Conservation (phyloP, 208 protist genomes). For the Phytomonas serpens region DNA sequence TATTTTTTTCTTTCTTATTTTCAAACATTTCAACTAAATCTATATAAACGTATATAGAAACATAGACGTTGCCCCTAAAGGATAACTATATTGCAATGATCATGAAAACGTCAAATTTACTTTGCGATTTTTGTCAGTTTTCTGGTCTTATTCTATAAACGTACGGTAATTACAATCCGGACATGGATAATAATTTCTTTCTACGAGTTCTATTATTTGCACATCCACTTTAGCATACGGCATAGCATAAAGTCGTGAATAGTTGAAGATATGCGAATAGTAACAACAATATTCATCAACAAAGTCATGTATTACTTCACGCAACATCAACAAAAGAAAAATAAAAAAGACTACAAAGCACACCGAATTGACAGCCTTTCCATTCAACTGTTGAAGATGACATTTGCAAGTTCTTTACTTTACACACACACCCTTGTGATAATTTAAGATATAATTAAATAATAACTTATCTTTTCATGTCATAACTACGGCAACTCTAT, state of each 20-base stretch:
- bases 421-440: background rate
- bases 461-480: background rate
- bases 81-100: background rate
- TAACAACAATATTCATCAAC: background rate
- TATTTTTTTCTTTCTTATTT: background rate
- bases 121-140: background rate
- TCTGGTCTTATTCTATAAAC: background rate
- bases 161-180: background rate
- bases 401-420: background rate
- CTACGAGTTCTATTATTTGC: background rate
- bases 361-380: background rate
- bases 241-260: background rate
- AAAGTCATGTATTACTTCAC: conserved; percentile 1
- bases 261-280: background rate
- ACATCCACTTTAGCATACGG: background rate
- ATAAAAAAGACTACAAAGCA: conserved; percentile 8
- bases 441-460: background rate
- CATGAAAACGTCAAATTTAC: background rate
- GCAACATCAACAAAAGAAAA: background rate
- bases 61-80: background rate
- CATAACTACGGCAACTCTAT: background rate
- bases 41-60: conserved; percentile 10
- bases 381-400: background rate
- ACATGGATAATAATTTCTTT: background rate
- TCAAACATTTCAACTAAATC: background rate